Conservation (phyloP, 805 yeast genomes). For the Candida berthetii region DNA sequence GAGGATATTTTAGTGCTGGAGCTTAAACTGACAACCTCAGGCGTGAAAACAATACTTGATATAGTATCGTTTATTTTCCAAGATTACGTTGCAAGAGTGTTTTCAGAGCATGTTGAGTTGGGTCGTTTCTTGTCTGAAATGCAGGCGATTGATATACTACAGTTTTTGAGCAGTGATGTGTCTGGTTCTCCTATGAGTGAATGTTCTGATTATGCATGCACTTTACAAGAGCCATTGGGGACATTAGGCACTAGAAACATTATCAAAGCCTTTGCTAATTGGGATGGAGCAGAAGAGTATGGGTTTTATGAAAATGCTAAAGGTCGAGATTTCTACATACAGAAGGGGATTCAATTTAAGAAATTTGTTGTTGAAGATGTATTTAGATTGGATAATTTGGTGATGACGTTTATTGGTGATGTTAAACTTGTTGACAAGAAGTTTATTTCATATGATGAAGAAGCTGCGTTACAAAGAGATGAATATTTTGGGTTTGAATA, state of each 20-base stretch:
- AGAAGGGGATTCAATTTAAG: conserved; percentile 29
- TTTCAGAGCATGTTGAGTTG: conserved; percentile 18
- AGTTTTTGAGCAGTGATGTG: conserved; percentile 35
- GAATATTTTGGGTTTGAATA: conserved; percentile 39
- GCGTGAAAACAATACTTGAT: conserved; percentile 27
- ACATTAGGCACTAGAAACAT: conserved; percentile 30
- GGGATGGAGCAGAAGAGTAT: conserved; percentile 19
- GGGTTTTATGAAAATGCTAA: conserved; percentile 24
- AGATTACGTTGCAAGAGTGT: conserved; percentile 10
- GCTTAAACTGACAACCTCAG: conserved; percentile 39
- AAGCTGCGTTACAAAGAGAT: conserved; percentile 21
- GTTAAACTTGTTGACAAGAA: conserved; percentile 20
- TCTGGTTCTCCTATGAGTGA: conserved; percentile 40
- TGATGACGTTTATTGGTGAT: conserved; percentile 19
- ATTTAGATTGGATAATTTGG: conserved; percentile 25
- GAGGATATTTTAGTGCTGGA: conserved; percentile 43
- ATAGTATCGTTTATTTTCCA: conserved; percentile 30
- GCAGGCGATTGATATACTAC: conserved; percentile 38
- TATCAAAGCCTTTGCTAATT: conserved; percentile 33
- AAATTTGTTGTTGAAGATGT: conserved; percentile 20
- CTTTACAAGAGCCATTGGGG: conserved; percentile 30
- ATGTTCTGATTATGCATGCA: conserved; percentile 32
- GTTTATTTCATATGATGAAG: neutral
- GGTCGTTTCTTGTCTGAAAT: conserved; percentile 40
- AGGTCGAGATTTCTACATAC: conserved; percentile 36